Conservation (phyloP, 306 rosid genomes). For the Acacia acuminata region DNA sequence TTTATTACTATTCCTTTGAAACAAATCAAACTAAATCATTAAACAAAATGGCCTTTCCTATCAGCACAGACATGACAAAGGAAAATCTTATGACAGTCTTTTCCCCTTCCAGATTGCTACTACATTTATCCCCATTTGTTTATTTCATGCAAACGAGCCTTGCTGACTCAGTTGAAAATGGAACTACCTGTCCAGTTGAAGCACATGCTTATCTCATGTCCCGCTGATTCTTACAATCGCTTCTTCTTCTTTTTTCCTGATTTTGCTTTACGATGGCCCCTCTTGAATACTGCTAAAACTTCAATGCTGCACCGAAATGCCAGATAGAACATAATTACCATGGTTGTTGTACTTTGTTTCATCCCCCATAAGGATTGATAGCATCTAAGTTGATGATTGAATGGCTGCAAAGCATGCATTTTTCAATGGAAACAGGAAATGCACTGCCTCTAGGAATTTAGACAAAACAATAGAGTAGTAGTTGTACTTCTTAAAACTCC, state of each 20-base stretch:
- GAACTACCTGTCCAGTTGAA: slow-evolving; percentile 1
- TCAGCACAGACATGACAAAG: neutral
- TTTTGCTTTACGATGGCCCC: slow-evolving; percentile 55
- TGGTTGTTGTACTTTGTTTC: neutral
- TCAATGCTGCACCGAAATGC: slow-evolving; percentile 51
- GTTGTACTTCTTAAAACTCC: neutral
- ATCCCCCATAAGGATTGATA: neutral
- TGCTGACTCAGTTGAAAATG: neutral
- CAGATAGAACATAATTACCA: neutral
- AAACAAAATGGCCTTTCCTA: neutral
- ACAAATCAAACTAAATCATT: neutral
- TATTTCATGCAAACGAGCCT: neutral
- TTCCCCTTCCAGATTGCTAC: neutral
- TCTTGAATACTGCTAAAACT: slow-evolving; percentile 72
- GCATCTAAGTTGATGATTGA: neutral
- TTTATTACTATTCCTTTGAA: neutral
- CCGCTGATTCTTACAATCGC: slow-evolving; percentile 22
- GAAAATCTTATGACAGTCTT: slow-evolving; percentile 4
- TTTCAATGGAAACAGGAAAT: neutral
- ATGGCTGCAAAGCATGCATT: slow-evolving; percentile 1
- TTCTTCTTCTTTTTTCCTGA: slow-evolving; percentile 58
- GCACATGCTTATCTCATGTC: neutral
- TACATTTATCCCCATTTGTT: neutral
- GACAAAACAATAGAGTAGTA: neutral
- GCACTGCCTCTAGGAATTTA: neutral